phyloP scores from a whole-genome alignment of 139 green algal species.

The Picochlorum sp. region DNA sequence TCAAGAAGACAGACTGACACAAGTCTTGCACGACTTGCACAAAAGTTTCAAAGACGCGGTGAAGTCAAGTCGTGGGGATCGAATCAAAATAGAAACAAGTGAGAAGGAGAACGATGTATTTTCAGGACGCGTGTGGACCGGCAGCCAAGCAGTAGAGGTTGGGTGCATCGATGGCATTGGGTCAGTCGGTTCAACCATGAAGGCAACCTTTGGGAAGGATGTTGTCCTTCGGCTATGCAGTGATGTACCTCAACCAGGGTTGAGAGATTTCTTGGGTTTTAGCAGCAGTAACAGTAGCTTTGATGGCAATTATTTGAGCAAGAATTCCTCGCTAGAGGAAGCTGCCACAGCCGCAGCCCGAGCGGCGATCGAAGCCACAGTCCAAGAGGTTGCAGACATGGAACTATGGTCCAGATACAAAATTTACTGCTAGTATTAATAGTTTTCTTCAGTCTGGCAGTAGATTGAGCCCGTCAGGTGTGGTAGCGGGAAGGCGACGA shows the following conservation, averaged over 20 bases:
- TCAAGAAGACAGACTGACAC: slow-evolving; percentile 16
- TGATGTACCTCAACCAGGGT: slow-evolving; percentile 1
- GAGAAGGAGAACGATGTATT: slow-evolving; percentile 20
- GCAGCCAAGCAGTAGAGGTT: slow-evolving; percentile 21
- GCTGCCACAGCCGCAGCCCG: not conserved
- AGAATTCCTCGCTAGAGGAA: too few species aligned
- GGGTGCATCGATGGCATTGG: slow-evolving; percentile 26
- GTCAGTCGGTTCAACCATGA: slow-evolving; percentile 11
- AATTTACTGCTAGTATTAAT: too few species aligned
- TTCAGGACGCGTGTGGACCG: slow-evolving; percentile 28
- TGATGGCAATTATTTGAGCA: not conserved
- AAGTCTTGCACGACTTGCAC: slow-evolving; percentile 27
- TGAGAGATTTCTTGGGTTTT: slow-evolving; percentile 3
- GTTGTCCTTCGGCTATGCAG: slow-evolving; percentile 19
- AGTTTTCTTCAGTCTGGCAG: too few species aligned
- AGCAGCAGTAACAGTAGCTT: too few species aligned
- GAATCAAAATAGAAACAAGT: not conserved
- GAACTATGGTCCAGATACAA: too few species aligned
- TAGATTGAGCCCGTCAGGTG: too few species aligned
- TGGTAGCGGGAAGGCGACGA: too few species aligned
- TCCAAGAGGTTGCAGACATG: too few species aligned
- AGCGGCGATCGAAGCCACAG: too few species aligned
- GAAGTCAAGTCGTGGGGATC: slow-evolving; percentile 5
- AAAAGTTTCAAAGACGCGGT: slow-evolving; percentile 2
- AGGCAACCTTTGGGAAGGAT: slow-evolving; percentile 12